Base-by-base conservation (phyloP, 2,329 filamentous ascomycete species). In the Microthyrium microscopicum region DNA sequence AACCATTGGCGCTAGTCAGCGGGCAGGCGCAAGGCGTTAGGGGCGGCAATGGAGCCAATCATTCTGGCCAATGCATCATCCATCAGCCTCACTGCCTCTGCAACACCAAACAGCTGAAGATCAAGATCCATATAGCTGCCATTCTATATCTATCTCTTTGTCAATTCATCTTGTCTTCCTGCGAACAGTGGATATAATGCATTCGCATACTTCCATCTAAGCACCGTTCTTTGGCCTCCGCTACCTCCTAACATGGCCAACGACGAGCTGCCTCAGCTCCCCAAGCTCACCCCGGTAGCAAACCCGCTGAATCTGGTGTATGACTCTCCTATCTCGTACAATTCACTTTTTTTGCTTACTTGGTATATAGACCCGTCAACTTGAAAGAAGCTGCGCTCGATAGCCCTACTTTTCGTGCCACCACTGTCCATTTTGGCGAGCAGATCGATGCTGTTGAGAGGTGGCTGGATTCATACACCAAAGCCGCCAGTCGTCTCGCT, bases 321-420 rank as follows among this genome's bases (percentile, higher is more conserved):
- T 26, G 51, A 35, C n/a, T 8, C 11, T 20, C 20, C 9, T n/a
- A 5, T 13, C 11, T 13, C 20, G 26, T 26, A 18, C 32, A 18
- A 5, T 26, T 26, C n/a, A 17, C 13, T 29, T 5, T 16, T 8
- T 28, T 9, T 24, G 20, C 8, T 28, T 26, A 27, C 28, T 31
- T 21, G 19, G 17, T 21, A 22, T 27, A 43, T 43, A 74, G 70
- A 37, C 83, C 89, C 28, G 85, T 95, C 22, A 75, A 76, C 40
- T 68, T 95, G 45, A 89, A 87, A 59, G 89, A 98, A 68, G 89
- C 89, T 32, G 80, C 84, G 15, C 78, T 95, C 60, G 89, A 98
- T 58, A 94, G 85, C 25, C 89, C 89, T 18, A 91, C 85, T 22
- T 95, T 95, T 55, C 82, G 89, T 42, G 82, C 85, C 29, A 81